phyloP scores from a whole-genome alignment of 2,329 filamentous ascomycete species.

The Ramichloridium luteum region DNA sequence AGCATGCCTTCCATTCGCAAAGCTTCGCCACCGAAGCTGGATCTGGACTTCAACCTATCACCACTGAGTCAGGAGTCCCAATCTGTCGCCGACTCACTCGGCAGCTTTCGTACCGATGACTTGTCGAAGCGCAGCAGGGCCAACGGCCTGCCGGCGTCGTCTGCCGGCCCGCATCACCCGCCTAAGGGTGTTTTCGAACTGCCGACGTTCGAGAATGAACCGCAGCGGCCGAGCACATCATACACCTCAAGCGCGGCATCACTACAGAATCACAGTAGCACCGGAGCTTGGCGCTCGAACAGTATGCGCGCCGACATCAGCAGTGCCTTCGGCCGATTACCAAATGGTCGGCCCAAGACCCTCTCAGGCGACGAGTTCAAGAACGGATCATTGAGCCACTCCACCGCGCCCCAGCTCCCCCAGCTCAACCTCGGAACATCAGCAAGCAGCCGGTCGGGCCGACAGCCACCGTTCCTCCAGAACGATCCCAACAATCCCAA shows the following conservation, averaged over 20 bases:
- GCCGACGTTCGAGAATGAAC: slow-evolving; percentile 11
- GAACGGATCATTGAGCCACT: slow-evolving; percentile 6
- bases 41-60: slow-evolving; percentile 7
- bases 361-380: slow-evolving; percentile 12
- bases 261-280: too few relatives aligned
- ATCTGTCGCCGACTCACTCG: neutral
- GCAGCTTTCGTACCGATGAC: too few relatives aligned
- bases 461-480: slow-evolving; percentile 12
- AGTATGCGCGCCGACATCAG: slow-evolving; percentile 15
- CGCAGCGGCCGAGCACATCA: slow-evolving; percentile 15
- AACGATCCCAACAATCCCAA: slow-evolving; percentile 6
- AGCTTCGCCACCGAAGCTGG: slow-evolving; percentile 14
- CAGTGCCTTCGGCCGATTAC: neutral
- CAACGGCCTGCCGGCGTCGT: too few relatives aligned
- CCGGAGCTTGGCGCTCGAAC: slow-evolving; percentile 18
- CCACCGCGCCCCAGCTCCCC: slow-evolving; percentile 1
- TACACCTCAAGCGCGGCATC: too few relatives aligned
- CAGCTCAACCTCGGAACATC: slow-evolving; percentile 3
- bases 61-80: neutral
- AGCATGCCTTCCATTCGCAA: slow-evolving; percentile 16
- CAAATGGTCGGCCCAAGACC: slow-evolving; percentile 18
- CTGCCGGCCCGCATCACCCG: too few relatives aligned
- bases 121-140: too few relatives aligned
- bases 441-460: neutral
- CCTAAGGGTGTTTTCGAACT: slow-evolving; percentile 19